phyloP scores from a whole-genome alignment of 768 basidiomycete genomes.

The Austroboletus eburneus region DNA sequence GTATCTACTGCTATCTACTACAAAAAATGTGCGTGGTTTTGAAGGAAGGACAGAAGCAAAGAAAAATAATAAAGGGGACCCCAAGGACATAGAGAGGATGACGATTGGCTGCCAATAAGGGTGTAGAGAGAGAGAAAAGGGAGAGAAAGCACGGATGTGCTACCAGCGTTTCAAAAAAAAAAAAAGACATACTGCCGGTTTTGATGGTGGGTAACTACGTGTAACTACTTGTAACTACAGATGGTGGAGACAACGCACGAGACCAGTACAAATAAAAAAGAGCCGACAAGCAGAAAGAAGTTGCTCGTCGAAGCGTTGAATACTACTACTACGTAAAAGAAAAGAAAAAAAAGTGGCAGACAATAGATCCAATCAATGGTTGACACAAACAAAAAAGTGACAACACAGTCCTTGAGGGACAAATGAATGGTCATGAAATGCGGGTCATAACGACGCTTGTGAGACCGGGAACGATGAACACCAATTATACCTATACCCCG shows the following conservation, averaged over 20 bases:
- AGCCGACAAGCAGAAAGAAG: no score
- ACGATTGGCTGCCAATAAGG: neutral
- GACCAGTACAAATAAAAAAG: constrained; percentile 1
- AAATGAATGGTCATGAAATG: no score
- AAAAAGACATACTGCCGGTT: no score
- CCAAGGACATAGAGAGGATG: constrained; percentile 4
- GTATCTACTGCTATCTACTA: constrained; percentile 40
- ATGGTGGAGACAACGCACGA: constrained; percentile 25
- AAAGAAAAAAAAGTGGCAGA: constrained; percentile 1
- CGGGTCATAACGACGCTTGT: constrained; percentile 15
- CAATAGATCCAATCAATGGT: constrained; percentile 22
- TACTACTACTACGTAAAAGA: constrained; percentile 18
- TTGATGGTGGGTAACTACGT: constrained; percentile 31
- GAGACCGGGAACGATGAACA: constrained; percentile 1
- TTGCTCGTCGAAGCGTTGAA: neutral
- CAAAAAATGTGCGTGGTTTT: constrained; percentile 17
- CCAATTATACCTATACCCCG: constrained; percentile 73
- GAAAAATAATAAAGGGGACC: neutral
- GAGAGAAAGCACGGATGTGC: no score
- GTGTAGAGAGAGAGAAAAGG: no score
- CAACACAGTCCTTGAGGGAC: no score
- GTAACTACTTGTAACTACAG: constrained; percentile 31
- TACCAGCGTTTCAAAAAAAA: no score
- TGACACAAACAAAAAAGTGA: constrained; percentile 25
- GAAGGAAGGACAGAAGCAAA: neutral